Evolutionary conservation across 2,329 filamentous ascomycete genomes (phyloP).

Genomic region (Purpureocillium lavendulum): DNA sequence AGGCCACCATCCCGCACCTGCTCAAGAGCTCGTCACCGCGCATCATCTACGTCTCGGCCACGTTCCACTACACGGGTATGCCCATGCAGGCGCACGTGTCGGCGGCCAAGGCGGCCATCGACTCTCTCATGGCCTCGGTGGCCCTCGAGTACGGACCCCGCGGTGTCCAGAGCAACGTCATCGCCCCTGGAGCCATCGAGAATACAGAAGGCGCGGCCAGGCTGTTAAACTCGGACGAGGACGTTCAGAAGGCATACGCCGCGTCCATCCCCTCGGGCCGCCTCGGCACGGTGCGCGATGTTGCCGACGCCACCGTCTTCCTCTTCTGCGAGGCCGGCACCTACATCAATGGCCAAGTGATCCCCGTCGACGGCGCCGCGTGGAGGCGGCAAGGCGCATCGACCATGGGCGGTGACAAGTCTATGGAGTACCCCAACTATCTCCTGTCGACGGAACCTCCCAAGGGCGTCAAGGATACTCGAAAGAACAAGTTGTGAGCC

Average conservation of each 20-base stretch:
- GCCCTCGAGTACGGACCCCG: conserved; percentile 85
- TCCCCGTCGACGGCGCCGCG: conserved; percentile 63
- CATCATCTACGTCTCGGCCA: conserved; percentile 84
- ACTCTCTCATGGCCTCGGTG: conserved; percentile 71
- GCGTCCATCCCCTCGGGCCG: conserved; percentile 62
- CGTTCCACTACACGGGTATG: conserved; percentile 82
- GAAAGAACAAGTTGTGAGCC: conserved; percentile 32
- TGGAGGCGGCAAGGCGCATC: conserved; percentile 44
- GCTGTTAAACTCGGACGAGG: conserved; percentile 33
- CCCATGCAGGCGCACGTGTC: conserved; percentile 84
- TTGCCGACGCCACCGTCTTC: conserved; percentile 86
- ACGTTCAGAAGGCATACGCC: conserved; percentile 21
- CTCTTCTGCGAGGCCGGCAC: conserved; percentile 79
- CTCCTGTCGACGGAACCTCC: conserved; percentile 25
- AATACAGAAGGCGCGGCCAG: conserved; percentile 76
- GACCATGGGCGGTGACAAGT: conserved; percentile 36
- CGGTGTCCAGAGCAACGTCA: conserved; percentile 80
- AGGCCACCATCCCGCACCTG: conserved; percentile 80
- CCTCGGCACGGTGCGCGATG: conserved; percentile 73
- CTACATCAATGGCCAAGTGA: conserved; percentile 74
- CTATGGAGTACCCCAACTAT: conserved; percentile 46
- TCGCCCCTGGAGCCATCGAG: conserved; percentile 78
- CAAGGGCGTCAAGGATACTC: conserved; percentile 21
- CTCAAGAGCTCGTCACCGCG: conserved; percentile 67
- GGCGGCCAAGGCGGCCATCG: conserved; percentile 85